Percentiles rank a stretch among this genome's conserved stretches.
These are phyloP conservation scores for Canavalia gladiata DNA, from an alignment of 306 rosid genomes.

Conservation along the genomic window DNA sequence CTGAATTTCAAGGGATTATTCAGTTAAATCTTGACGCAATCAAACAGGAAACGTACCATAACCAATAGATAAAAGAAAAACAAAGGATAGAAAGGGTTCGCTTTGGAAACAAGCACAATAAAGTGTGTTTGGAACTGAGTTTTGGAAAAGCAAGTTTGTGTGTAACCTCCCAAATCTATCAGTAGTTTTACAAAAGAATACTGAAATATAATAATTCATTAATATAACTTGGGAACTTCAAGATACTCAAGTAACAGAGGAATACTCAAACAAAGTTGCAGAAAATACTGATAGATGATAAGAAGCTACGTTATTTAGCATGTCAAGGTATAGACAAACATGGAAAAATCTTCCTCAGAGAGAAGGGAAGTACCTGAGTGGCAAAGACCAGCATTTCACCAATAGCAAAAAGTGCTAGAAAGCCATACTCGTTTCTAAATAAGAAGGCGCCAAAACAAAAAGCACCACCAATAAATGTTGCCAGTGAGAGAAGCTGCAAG, in stretches of 20 bases:
- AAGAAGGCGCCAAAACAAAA: conserved; percentile 83
- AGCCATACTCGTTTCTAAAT: conserved; percentile 73
- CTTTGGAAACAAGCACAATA: background rate
- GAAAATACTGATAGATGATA: conserved; percentile 28
- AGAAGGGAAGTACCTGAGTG: conserved; percentile 72
- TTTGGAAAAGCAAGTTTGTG: background rate
- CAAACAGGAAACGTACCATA: background rate
- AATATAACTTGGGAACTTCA: conserved; percentile 29
- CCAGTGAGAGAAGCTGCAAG: conserved; percentile 75
- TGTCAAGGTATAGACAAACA: conserved; percentile 30
- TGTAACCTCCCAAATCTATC: conserved; percentile 2
- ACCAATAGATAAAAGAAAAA: background rate
- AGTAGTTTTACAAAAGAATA: conserved; percentile 29
- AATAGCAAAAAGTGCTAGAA: conserved; percentile 73
- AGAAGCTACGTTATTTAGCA: conserved; percentile 4
- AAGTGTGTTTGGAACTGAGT: background rate
- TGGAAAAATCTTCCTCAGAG: background rate
- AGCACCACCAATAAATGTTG: conserved; percentile 74
- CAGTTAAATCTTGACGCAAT: background rate
- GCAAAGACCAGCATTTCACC: conserved; percentile 91
- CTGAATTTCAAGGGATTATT: background rate
- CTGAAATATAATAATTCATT: conserved; percentile 20
- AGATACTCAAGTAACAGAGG: background rate
- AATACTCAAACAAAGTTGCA: conserved; percentile 1
- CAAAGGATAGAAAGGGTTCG: background rate